Base-by-base conservation (phyloP, 768 basidiomycete species). In the Chiua virens region DNA sequence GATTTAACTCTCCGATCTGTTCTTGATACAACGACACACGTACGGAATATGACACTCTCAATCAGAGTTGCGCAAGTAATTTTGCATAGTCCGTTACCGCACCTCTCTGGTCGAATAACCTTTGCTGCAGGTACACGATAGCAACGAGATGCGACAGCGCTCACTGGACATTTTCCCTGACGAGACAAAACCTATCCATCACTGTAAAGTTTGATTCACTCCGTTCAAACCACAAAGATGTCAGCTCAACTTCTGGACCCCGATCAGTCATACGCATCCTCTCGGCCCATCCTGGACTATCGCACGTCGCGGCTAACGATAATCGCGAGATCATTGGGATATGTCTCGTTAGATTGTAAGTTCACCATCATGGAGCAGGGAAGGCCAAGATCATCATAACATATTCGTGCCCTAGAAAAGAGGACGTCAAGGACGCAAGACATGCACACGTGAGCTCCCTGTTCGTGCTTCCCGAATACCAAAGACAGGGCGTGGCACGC, bases 301-400 rank as follows among this genome's bases (percentile, higher is more conserved):
- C 52, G n/a, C 39, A 23, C 17, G 32, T 53, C 28, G 52, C 41
- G 5, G 52, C 49, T 17, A 37, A 53, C 11, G 44, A 38, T 13
- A 35, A 23, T 17, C 14, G 43, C 7, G 15, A 45, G 20, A 49
- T 54, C 36, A 14, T 59, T 20, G 48, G 53, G 10, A 45, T 32
- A 17, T 54, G 48, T 40, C 53, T 55, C 15, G 35, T 57, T 43
- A 49, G 41, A 45, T 3, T 53, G 58, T 59, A 20, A 48, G 55
- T 38, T 11, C 0, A n/a, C 9, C 34, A 9, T 34, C 11, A 34
- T 11, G 5, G 18, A 18, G 20, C 34, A 9, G 5, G 2, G 2
- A 11, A 35, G 8, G 21, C 21, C 11, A 22, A 10, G 2, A 40
- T 41, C 9, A 11, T 37, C 45, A 17, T 20, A 6, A 34, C 32